A percentile compares a stretch with the other conserved stretches of the same genome.
Conservation (phyloP, 805 yeast species). For the Candida pseudoglaebosa region DNA sequence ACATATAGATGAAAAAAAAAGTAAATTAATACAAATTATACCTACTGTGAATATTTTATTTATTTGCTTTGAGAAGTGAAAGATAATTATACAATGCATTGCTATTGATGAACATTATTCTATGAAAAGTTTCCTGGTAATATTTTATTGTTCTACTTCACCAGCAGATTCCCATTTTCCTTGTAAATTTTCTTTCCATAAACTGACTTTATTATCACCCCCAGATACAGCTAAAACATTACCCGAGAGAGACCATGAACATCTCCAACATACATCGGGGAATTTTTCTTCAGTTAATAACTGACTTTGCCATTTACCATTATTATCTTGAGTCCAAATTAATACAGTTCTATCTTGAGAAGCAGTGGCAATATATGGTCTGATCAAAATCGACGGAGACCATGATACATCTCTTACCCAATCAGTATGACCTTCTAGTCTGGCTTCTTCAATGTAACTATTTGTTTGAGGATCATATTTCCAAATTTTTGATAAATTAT, state of each 20-base stretch:
- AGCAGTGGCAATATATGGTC: slow-evolving; percentile 91
- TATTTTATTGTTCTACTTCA: slow-evolving; percentile 70
- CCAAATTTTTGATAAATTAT: slow-evolving; percentile 92
- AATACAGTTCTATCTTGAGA: slow-evolving; percentile 94
- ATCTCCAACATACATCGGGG: slow-evolving; percentile 98
- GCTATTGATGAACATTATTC: neutral
- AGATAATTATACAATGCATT: neutral
- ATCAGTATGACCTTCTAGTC: slow-evolving; percentile 86
- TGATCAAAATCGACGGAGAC: slow-evolving; percentile 87
- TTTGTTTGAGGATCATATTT: slow-evolving; percentile 51
- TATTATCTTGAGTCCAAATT: slow-evolving; percentile 84
- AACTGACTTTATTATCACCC: slow-evolving; percentile 91
- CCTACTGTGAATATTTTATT: neutral
- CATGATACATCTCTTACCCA: slow-evolving; percentile 99
- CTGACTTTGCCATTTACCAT: slow-evolving; percentile 76
- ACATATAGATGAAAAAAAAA: neutral
- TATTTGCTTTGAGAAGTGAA: slow-evolving; percentile 1
- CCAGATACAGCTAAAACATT: slow-evolving; percentile 93
- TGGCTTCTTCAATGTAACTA: slow-evolving; percentile 68
- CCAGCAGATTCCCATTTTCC: slow-evolving; percentile 99
- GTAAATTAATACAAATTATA: neutral
- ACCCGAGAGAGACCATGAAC: slow-evolving; percentile 95
- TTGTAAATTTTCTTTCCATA: slow-evolving; percentile 92
- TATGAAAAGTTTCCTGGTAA: too few relatives aligned
- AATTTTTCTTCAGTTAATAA: slow-evolving; percentile 72